Base-by-base conservation (phyloP, 768 basidiomycete genomes). In the Tylopilus sp. region DNA sequence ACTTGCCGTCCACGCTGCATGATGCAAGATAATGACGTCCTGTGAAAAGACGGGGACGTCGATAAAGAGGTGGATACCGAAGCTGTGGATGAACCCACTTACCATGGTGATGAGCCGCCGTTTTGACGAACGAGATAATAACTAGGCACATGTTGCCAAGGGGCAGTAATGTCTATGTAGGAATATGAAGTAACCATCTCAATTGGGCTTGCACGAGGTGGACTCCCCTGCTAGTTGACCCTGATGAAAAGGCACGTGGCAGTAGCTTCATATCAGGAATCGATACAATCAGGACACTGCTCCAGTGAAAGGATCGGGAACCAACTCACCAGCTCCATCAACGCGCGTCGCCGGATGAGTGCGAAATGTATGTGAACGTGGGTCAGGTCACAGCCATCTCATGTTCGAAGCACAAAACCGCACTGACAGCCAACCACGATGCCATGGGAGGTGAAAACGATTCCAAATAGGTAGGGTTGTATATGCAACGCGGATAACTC, bases 401-500 rank as follows among this genome's bases (percentile, higher is more conserved):
- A 44, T 19, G 9, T 29, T 41, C 31, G 29, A 47, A 34, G 28
- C 37, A 42, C 41, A 33, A 38, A 48, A 19, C 34, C n/a, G 48
- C 52, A 45, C 45, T 17, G 38, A 50, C 21, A 31, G 19, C 37
- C 40, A 52, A 19, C 41, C 52, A 57, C n/a, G 38, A 47, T 30
- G 29, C 40, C 48, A 53, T 28, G 50, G 40, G 38, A 31, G 62
- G 48, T n/a, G 45, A 64, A 50, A 37, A 42, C 26, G 21, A 33
- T 37, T 40, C 53, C 17, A 34, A 48, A 49, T 26, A 46, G 37
- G 40, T n/a, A 29, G 25, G 45, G 51, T 30, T 26, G 30, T 31
- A 46, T 30, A 14, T 5, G 37, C 53, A 66, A 64, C 19, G 64
- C 50, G 63, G 57, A 63, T 33, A 13, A 56, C 63, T 63, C 58